Base-by-base conservation (phyloP, 805 yeast species). In the Teunomyces aglyptinius region DNA sequence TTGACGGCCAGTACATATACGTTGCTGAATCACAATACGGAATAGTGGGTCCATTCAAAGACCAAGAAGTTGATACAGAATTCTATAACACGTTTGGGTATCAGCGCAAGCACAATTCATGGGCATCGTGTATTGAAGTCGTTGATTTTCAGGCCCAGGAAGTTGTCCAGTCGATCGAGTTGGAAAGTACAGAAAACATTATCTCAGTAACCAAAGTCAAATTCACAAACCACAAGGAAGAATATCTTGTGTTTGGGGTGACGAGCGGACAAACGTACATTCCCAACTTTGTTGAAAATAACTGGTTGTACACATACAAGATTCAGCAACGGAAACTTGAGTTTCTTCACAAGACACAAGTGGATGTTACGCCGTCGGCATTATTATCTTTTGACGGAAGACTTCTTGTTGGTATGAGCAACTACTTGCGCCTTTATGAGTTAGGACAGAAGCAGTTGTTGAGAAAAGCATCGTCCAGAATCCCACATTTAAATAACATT, bases 371-470 rank as follows among this genome's bases (percentile, higher is more conserved):
- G 2, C 79, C 81, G 0, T 51, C 71, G 24, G 71, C 86, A 0
- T 54, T 91, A 60, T 53, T 62, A 1, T 65, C 70, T 8, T 89
- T 88, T 60, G 54, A 65, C 12, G 87, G 83, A 0, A 74, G 73
- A 49, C 59, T 90, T 1, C 61, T 90, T 1, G 84, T 78, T 1
- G 91, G 88, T 0, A 54, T 80, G 41, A 76, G 74, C 0, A 70
- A 75, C 38, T 62, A 65, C 41, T 54, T 92, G 41, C 66, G 86
- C 29, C 53, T 87, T 6, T 90, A 77, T 59, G 91, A 83, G 22
- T 51, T 89, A 24, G 99, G 99, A 1, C 73, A 75, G 55, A 86
- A 85, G 52, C 97, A 91, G 58, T 68, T 92, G 32, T 69, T 94
- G 47, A 76, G 85, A 47, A 89, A 87, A 60, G 70, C 85, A 0